Base-by-base conservation (phyloP, 78 protist genomes). In the Dictyostelium firmibasis region DNA sequence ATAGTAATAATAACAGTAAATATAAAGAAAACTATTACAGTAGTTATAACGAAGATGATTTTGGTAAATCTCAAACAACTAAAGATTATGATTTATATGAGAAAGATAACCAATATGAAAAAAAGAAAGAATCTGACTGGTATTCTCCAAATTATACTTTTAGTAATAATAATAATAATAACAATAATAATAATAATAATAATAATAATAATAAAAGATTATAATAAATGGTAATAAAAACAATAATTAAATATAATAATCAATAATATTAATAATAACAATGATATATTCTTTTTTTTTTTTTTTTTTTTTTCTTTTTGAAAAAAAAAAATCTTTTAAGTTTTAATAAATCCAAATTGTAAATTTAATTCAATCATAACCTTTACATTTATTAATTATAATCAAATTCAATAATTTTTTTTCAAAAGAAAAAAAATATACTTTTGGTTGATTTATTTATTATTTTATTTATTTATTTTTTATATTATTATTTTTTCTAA, bases 101-200 rank as follows among this genome's bases (percentile, higher is more conserved):
- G 0, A 38, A 38, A 33, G 53, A 76, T 13, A 27, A 31, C 13
- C 44, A 33, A 33, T 18, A 72, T 72, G 79, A 33, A 33, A 76
- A 76, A 38, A 72, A 72, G 36, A 72, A 31, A 72, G 79, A 72
- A 18, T 29, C 79, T 72, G 79, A 72, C 16, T 72, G 79, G 79
- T 72, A 72, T 33, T 72, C 79, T 3, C 79, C 79, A 11, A 72
- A 72, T 33, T 72, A 72, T 72, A 72, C 79, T 18, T 72, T 72
- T 72, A 72, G 75, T 67, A 67, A 67, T 67, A 67, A 57, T 50
- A 50, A 50, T 50, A 50, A 50, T 50, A 50, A 50, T 50, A 50
- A 50, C 14, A 50, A 50, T 50, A 50, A 50, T 50, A 50, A 50
- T 18, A 53, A 18, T 18, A 53, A 53, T 53, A 53, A 53, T 53